Percentiles rank a stretch among this genome's conserved stretches.
These are phyloP conservation scores for Penicillium oxalicum DNA, from an alignment of 2,329 filamentous ascomycete species.

Conservation along the genomic window DNA sequence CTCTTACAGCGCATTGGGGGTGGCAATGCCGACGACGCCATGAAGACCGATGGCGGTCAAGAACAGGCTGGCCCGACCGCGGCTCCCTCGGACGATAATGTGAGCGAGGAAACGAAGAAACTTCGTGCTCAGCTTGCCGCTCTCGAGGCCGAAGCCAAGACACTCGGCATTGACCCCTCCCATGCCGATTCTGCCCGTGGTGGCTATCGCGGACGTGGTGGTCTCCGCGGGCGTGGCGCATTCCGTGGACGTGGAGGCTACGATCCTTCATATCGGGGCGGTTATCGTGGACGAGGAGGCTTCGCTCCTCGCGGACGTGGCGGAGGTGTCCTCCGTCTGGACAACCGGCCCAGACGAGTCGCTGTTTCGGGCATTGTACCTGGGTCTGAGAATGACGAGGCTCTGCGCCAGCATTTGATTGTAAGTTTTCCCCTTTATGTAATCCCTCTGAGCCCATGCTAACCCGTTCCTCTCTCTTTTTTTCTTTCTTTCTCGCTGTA, in stretches of 20 bases:
- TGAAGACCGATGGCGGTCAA: constrained; percentile 17
- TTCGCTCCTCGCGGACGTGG: not conserved
- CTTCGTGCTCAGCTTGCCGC: constrained; percentile 51
- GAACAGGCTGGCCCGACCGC: constrained; percentile 13
- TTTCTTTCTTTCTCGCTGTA: constrained; percentile 9
- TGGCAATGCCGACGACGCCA: constrained; percentile 14
- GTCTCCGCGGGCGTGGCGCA: constrained; percentile 37
- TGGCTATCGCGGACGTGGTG: constrained; percentile 35
- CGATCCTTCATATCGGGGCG: constrained; percentile 13
- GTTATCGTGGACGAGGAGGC: constrained; percentile 36
- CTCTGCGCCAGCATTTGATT: constrained; percentile 52
- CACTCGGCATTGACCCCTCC: constrained; percentile 47
- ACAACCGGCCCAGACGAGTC: constrained; percentile 53
- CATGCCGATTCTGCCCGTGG: constrained; percentile 15
- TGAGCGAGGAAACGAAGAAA: constrained; percentile 46
- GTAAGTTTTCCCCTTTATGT: constrained; percentile 25
- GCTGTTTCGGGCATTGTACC: constrained; percentile 46
- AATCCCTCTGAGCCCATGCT: no score
- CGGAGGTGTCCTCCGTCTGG: constrained; percentile 48
- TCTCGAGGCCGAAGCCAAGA: constrained; percentile 51
- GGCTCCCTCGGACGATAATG: constrained; percentile 30
- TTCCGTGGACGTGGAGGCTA: constrained; percentile 41
- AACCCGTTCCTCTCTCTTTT: not conserved
- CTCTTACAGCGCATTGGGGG: constrained; percentile 46
- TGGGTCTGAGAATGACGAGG: constrained; percentile 49